A percentile compares a stretch with the other conserved stretches of the same genome.
Evolutionary conservation across 225 moss, liverwort and hornwort species (phyloP).

Genomic region (Pleurozium schreberi): DNA sequence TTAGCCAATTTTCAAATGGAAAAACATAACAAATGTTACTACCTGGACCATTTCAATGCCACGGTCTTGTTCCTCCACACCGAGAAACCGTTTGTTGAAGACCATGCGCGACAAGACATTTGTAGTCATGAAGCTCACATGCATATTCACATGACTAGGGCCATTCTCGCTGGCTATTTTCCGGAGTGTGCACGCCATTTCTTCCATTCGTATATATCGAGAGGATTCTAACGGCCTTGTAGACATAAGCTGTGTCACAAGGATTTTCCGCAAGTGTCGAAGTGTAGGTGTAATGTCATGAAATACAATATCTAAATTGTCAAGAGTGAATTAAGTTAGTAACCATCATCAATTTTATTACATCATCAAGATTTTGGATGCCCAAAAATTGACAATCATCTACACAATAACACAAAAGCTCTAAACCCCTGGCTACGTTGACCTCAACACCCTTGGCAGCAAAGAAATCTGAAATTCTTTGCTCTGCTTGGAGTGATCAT

Average conservation of each 20-base stretch:
- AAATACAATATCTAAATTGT: not conserved
- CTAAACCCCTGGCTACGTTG: too few species aligned
- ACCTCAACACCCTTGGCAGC: too few species aligned
- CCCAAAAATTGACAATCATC: too few species aligned
- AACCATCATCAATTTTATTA: too few species aligned
- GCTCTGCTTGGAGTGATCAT: too few species aligned
- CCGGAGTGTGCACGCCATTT: not conserved
- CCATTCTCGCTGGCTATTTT: not conserved
- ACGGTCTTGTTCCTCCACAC: not conserved
- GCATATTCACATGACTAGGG: accelerated
- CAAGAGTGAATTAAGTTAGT: not conserved
- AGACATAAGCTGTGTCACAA: not conserved
- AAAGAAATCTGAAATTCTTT: too few species aligned
- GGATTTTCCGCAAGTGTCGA: not conserved
- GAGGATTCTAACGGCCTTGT: not conserved
- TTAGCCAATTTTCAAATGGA: not conserved
- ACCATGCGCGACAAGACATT: not conserved
- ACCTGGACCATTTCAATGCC: not conserved
- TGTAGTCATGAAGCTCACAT: accelerated
- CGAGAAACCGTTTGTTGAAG: not conserved
- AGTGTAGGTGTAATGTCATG: not conserved
- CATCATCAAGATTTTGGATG: too few species aligned
- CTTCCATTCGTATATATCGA: not conserved
- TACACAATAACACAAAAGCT: too few species aligned
- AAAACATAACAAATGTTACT: not conserved